Evolutionary conservation across 352 stramenopile species (phyloP).

Genomic region (Detonula confervacea): DNA sequence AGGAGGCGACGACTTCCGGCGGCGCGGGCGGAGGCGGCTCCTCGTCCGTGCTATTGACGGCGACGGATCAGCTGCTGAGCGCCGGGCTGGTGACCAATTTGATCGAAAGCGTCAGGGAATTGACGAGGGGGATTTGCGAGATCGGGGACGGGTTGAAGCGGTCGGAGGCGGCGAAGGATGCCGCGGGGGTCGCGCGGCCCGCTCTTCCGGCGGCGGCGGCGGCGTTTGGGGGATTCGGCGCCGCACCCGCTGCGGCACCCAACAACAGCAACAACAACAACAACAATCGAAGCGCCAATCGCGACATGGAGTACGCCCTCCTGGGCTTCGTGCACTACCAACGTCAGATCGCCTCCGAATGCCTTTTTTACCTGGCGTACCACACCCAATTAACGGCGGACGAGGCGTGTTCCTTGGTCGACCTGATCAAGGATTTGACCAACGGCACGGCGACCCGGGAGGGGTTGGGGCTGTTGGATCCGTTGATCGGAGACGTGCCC

Average conservation of each 20-base stretch:
- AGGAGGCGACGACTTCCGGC: constrained; percentile 7
- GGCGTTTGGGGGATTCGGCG: constrained; percentile 11
- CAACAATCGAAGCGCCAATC: constrained; percentile 25
- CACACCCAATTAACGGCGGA: constrained; percentile 69
- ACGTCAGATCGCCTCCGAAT: constrained; percentile 68
- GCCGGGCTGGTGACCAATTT: constrained; percentile 63
- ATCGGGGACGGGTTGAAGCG: constrained; percentile 22
- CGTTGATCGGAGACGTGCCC: constrained; percentile 58
- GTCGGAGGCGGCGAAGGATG: background rate
- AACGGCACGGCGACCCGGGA: constrained; percentile 37
- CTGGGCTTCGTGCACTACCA: constrained; percentile 63
- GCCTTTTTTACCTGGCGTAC: constrained; percentile 79
- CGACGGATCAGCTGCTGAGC: constrained; percentile 69
- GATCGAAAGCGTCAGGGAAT: constrained; percentile 57
- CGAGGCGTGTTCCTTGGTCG: constrained; percentile 69
- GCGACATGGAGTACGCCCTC: constrained; percentile 56
- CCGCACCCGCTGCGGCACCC: background rate
- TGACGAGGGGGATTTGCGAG: constrained; percentile 33
- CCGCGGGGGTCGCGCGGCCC: background rate
- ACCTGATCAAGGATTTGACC: constrained; percentile 76
- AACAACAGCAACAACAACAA: constrained; percentile 8
- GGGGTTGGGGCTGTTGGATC: constrained; percentile 71
- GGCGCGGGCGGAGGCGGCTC: too few relatives aligned
- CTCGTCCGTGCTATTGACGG: constrained; percentile 46
- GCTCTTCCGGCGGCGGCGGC: background rate